Conservation (phyloP, 148 eudicot species). For the Amaranthus palmeri region DNA sequence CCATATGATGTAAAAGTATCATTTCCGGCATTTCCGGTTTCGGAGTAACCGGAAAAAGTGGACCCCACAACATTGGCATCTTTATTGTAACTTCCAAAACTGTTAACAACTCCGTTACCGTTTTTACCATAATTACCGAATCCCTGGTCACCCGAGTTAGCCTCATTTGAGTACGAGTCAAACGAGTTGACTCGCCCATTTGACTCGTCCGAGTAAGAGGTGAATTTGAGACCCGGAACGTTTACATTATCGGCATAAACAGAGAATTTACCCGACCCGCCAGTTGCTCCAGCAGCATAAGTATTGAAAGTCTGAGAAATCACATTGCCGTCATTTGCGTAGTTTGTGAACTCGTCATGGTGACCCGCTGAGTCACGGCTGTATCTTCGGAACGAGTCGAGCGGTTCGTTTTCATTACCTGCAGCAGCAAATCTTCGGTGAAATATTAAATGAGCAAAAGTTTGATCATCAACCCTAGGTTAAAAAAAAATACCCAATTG, state of each 20-base stretch:
- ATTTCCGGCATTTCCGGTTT: slow-evolving; percentile 32
- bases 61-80: slow-evolving; percentile 42
- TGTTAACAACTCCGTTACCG: slow-evolving; percentile 39
- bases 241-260: slow-evolving; percentile 36
- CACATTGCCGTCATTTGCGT: slow-evolving; percentile 42
- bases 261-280: slow-evolving; percentile 49
- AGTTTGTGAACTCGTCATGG: slow-evolving; percentile 40
- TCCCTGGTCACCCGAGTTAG: slow-evolving; percentile 46
- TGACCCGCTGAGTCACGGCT: slow-evolving; percentile 64
- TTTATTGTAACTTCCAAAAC: slow-evolving; percentile 39
- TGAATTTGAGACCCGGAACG: slow-evolving; percentile 46
- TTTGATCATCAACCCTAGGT: too few species aligned
- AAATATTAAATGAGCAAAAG: too few species aligned
- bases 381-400: slow-evolving; percentile 54
- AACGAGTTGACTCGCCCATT: slow-evolving; percentile 47
- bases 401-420: slow-evolving; percentile 22
- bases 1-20: slow-evolving; percentile 52
- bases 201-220: slow-evolving; percentile 49
- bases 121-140: slow-evolving; percentile 57
- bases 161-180: slow-evolving; percentile 25
- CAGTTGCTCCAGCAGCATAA: slow-evolving; percentile 52
- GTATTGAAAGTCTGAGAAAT: slow-evolving; percentile 45
- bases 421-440: too few species aligned
- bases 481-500: too few species aligned
- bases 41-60: slow-evolving; percentile 37